A percentile compares a stretch with the other conserved stretches of the same genome.
Evolutionary conservation across 2,329 filamentous ascomycete species (phyloP).

Genomic region (Phaeosphaeria sp.): DNA sequence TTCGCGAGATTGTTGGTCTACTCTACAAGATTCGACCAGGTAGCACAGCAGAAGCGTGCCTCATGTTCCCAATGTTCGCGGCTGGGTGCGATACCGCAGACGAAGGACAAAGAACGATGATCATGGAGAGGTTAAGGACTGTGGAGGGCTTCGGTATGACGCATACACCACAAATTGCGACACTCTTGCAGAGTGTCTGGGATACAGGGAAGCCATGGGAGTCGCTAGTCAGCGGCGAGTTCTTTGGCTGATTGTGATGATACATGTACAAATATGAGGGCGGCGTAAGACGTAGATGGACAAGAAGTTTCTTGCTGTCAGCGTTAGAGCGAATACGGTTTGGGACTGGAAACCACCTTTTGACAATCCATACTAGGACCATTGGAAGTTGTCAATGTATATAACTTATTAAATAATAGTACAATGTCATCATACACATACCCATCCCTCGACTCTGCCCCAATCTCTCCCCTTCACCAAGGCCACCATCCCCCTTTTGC

Average conservation of each 20-base stretch:
- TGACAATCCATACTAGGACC: not conserved
- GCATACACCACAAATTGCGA: conserved; percentile 70
- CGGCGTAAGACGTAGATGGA: not conserved
- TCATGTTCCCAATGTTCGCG: conserved; percentile 82
- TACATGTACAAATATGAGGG: not conserved
- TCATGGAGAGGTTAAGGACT: conserved; percentile 69
- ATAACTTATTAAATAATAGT: not conserved
- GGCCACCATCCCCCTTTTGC: conserved; percentile 33
- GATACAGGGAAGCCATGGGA: conserved; percentile 73
- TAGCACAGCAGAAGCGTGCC: conserved; percentile 74
- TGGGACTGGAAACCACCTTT: not conserved
- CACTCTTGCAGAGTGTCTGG: conserved; percentile 73
- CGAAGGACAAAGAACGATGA: conserved; percentile 61
- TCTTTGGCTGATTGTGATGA: conserved; percentile 60
- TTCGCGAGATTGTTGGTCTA: conserved; percentile 68
- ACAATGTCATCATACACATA: not conserved
- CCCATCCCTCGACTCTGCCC: not conserved
- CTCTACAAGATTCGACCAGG: conserved; percentile 68
- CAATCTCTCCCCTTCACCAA: conserved; percentile 18
- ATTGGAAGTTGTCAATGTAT: not conserved
- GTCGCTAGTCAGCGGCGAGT: conserved; percentile 69
- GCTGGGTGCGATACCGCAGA: conserved; percentile 76
- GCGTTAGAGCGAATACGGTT: not conserved
- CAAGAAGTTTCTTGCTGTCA: not conserved
- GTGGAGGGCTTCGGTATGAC: conserved; percentile 78